Conservation (phyloP, 2,329 filamentous ascomycete species). For the Aureobasidium lini region DNA sequence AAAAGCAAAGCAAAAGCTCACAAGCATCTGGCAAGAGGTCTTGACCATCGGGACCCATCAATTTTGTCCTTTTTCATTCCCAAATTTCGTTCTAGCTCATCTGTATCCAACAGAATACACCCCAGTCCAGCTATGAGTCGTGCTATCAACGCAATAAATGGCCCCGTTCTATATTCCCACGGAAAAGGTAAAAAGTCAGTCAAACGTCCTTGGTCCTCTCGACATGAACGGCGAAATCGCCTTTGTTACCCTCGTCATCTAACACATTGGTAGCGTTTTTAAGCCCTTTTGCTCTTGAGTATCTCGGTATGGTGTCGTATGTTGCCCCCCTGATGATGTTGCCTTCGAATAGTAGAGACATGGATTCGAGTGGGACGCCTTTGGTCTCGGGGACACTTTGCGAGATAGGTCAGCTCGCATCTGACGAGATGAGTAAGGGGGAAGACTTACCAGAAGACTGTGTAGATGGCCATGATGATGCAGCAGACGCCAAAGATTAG, state of each 20-base stretch:
- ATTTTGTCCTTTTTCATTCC: not conserved
- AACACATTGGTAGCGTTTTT: not conserved
- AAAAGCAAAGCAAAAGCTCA: no score
- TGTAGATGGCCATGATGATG: constrained; percentile 36
- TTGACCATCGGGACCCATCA: not conserved
- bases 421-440: no score
- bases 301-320: constrained; percentile 32
- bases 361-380: constrained; percentile 35
- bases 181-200: not conserved
- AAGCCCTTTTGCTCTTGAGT: constrained; percentile 25
- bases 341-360: constrained; percentile 36
- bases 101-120: no score
- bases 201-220: not conserved
- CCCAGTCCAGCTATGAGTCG: no score
- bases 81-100: not conserved
- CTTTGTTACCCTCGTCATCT: not conserved
- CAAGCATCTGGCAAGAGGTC: no score
- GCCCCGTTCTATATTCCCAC: not conserved
- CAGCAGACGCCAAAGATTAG: constrained; percentile 36
- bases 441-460: constrained; percentile 26
- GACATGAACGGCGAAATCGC: not conserved
- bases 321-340: constrained; percentile 34
- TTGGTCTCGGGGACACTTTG: constrained; percentile 35
- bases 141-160: not conserved
- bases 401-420: not conserved